Base-by-base conservation (phyloP, 208 protist genomes). In the Crithidia brevicula region DNA sequence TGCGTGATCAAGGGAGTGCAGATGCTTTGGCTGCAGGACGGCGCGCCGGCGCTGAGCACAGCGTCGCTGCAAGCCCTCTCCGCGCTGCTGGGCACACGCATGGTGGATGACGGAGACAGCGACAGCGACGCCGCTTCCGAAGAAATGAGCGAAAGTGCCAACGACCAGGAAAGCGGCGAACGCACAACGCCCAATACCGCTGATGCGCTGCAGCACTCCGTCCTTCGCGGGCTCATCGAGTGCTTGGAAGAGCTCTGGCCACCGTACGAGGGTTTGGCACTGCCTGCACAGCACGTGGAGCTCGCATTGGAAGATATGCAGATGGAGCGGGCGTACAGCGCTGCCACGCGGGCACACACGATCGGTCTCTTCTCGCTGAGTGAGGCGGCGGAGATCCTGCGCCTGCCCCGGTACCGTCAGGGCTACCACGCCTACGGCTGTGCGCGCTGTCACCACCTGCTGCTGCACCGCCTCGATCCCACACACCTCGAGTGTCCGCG, bases 201-300 rank as follows among this genome's bases (percentile, higher is more conserved):
- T 11, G 58, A 61, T 11, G 52, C 23, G 27, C 22, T 69, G 46
- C 18, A 18, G 31, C 43, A 63, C 47, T 15, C 27, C 1, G 70
- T 70, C 23, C 62, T 76, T 11, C 16, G 27, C 15, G 20, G 47
- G 0, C 23, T 85, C 22, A 23, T 59, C 3, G 57, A 22, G 1
- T 85, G 67, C 45, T 49, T 92, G 31, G 79, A 83, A 31, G 63
- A 59, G n/a, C 50, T 85, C 46, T 94, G 89, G 89, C 85, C 85
- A 8, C 45, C 52, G n/a, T 82, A 67, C 61, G 75, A 62, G 6
- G 80, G 75, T 22, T 61, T 94, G 13, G 15, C 34, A 11, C 79
- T 89, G 27, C 85, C 81, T 2, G 27, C 69, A 18, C 60, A 62
- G 30, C 54, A 74, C 16, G 46, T 82, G n/a, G 51, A 81, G 34